These are phyloP conservation scores for Arbutus unedo DNA, from an alignment of 148 eudicot species.

Conservation along the genomic window DNA sequence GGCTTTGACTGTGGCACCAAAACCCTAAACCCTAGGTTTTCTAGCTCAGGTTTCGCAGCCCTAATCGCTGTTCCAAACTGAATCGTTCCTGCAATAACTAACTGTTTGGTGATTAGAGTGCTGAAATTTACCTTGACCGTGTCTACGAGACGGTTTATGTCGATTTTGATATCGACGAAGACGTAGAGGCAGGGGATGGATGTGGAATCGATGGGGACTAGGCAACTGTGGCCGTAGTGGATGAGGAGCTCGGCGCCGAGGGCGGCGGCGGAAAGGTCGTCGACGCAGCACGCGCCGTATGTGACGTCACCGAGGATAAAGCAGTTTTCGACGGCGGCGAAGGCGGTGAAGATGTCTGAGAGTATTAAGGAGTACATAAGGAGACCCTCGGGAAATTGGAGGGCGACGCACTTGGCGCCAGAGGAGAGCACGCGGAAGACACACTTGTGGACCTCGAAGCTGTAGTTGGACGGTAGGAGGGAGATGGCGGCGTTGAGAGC, in stretches of 20 bases:
- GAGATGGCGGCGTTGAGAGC: conserved; percentile 68
- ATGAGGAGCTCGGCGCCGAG: conserved; percentile 60
- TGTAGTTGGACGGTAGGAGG: conserved; percentile 73
- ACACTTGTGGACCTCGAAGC: conserved; percentile 77
- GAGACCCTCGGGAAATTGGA: conserved; percentile 90
- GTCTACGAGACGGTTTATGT: conserved; percentile 35
- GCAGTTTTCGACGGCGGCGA: conserved; percentile 47
- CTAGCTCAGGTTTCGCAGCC: conserved; percentile 65
- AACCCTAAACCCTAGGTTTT: conserved; percentile 78
- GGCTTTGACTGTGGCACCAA: conserved; percentile 86
- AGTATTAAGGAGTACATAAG: conserved; percentile 74
- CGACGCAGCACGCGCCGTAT: conserved; percentile 94
- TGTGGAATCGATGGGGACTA: conserved; percentile 71
- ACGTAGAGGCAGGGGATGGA: conserved; percentile 71
- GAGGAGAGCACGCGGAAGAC: conserved; percentile 62
- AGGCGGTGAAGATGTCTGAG: conserved; percentile 73
- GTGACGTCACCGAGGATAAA: conserved; percentile 86
- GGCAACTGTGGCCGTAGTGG: conserved; percentile 88
- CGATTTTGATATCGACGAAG: conserved; percentile 73
- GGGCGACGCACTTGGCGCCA: conserved; percentile 56
- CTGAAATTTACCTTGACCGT: conserved; percentile 35
- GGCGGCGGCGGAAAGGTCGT: conserved; percentile 73
- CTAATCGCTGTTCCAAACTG: conserved; percentile 76
- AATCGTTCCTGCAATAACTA: conserved; percentile 79
- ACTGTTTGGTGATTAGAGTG: conserved; percentile 16